These are phyloP conservation scores for Tripterygium wilfordii DNA, from an alignment of 177 flowering plant species.

Conservation along the genomic window DNA sequence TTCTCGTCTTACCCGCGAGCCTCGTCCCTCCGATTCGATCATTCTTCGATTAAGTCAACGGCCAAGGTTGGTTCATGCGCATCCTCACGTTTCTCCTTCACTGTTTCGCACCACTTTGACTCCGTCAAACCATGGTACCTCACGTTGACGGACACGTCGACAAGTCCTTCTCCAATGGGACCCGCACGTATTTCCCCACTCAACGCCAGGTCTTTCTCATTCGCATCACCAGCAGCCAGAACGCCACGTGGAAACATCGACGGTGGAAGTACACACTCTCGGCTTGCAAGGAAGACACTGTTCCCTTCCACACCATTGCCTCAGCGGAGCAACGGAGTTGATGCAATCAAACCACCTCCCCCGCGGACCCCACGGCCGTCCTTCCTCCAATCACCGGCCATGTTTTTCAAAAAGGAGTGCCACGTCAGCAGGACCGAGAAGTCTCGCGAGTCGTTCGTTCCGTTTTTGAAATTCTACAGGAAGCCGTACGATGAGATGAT, in stretches of 20 bases:
- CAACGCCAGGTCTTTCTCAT: constrained; percentile 85
- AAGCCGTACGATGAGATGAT: too few relatives aligned
- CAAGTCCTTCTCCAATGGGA: constrained; percentile 38
- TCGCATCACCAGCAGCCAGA: constrained; percentile 80
- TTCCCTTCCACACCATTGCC: constrained; percentile 82
- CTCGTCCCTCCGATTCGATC: constrained; percentile 69
- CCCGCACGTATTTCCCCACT: constrained; percentile 80
- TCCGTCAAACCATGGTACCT: constrained; percentile 97
- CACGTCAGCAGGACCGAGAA: constrained; percentile 45
- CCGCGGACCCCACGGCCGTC: constrained; percentile 81
- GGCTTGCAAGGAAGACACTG: constrained; percentile 34
- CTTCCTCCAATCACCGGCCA: constrained; percentile 82
- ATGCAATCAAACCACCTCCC: constrained; percentile 13
- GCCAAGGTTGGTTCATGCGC: constrained; percentile 65
- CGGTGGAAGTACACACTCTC: constrained; percentile 7
- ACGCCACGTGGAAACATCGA: constrained; percentile 45
- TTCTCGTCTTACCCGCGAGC: constrained; percentile 63
- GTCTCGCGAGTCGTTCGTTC: too few relatives aligned
- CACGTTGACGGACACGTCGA: constrained; percentile 54
- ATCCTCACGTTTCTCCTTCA: constrained; percentile 87
- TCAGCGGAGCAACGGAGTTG: constrained; percentile 24
- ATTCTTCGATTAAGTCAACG: constrained; percentile 41
- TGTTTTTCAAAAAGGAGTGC: constrained; percentile 58
- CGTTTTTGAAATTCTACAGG: too few relatives aligned
- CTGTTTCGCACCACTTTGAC: constrained; percentile 72